phyloP scores from a whole-genome alignment of 2,329 filamentous ascomycete species.

The Epicoccum sorghinum region DNA sequence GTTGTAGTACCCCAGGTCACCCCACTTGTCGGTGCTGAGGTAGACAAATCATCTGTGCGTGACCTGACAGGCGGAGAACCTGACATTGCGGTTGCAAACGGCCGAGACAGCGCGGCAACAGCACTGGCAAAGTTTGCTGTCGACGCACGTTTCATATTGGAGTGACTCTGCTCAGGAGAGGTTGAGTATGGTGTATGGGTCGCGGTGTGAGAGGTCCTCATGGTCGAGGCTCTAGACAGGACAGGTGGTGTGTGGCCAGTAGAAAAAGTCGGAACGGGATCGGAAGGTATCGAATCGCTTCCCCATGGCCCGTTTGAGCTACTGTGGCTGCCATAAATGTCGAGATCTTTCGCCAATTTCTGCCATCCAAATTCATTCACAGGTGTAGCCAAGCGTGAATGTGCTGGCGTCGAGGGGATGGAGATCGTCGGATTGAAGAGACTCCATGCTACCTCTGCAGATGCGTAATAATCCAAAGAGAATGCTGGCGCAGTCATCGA shows the following conservation, averaged over 20 bases:
- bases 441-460: slow-evolving; percentile 52
- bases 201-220: slow-evolving; percentile 43
- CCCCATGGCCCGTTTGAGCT: slow-evolving; percentile 60
- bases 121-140: slow-evolving; percentile 49
- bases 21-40: slow-evolving; percentile 50
- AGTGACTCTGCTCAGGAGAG: slow-evolving; percentile 49
- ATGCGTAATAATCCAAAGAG: slow-evolving; percentile 56
- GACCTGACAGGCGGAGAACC: slow-evolving; percentile 47
- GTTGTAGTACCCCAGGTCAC: slow-evolving; percentile 56
- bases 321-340: slow-evolving; percentile 55
- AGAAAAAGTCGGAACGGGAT: slow-evolving; percentile 59
- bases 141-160: slow-evolving; percentile 38
- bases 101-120: slow-evolving; percentile 48
- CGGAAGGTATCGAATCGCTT: slow-evolving; percentile 47
- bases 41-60: slow-evolving; percentile 48
- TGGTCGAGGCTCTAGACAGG: slow-evolving; percentile 48
- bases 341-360: slow-evolving; percentile 36
- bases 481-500: slow-evolving; percentile 53
- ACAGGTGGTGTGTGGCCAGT: slow-evolving; percentile 60
- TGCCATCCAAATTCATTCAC: slow-evolving; percentile 41
- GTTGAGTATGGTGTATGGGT: slow-evolving; percentile 51
- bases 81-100: slow-evolving; percentile 46
- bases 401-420: slow-evolving; percentile 38
- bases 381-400: slow-evolving; percentile 41
- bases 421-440: slow-evolving; percentile 48